phyloP scores from a whole-genome alignment of 495 filamentous ascomycete species.

The Neurospora sp. region DNA sequence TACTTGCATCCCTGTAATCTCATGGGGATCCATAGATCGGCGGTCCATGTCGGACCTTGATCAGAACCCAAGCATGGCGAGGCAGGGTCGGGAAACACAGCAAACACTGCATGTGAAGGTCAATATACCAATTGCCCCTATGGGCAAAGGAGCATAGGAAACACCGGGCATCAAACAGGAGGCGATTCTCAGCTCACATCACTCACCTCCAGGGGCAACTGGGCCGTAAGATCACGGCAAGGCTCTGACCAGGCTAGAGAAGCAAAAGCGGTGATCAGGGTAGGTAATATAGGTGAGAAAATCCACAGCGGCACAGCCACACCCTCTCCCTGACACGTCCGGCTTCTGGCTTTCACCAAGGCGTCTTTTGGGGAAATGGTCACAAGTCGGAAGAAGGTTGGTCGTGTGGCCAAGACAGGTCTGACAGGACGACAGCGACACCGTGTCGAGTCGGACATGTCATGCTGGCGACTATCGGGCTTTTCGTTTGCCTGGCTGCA shows the following conservation, averaged over 20 bases:
- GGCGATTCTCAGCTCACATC: background rate
- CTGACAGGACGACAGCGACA: background rate
- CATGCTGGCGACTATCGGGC: background rate
- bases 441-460: background rate
- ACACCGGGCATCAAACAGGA: background rate
- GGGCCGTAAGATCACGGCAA: background rate
- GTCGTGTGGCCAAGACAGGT: background rate
- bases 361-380: conserved; percentile 6
- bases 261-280: background rate
- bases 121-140: background rate
- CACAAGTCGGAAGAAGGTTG: background rate
- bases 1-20: background rate
- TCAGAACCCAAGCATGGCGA: background rate
- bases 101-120: background rate
- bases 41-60: background rate
- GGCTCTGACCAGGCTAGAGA: background rate
- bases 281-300: background rate
- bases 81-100: background rate
- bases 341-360: conserved; percentile 9
- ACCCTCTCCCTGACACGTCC: background rate
- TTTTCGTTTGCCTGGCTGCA: background rate
- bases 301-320: background rate
- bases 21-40: background rate
- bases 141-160: background rate
- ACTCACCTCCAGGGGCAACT: background rate